Base-by-base conservation (phyloP, 2,329 filamentous ascomycete genomes). In the Hypoxylon sp. region DNA sequence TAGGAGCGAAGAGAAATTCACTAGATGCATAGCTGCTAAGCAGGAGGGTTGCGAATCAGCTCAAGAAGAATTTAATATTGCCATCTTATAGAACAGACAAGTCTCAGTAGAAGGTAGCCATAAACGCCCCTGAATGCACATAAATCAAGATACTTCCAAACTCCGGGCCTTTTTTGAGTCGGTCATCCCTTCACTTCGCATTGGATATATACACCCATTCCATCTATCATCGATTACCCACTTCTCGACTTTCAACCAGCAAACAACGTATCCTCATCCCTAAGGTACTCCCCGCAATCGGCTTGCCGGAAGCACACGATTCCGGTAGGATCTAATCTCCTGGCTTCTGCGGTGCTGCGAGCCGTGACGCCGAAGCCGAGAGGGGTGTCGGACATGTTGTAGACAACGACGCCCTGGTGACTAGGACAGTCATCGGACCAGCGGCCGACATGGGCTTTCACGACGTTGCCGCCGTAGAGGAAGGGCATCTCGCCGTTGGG, bases 401-500 rank as follows among this genome's bases (percentile, higher is more conserved):
- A 89, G 20, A 99, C 91, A 48, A 99, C 88, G 11, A 97, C 90
- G 42, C 96, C 96, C 73, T 93, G 90, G 80, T 98, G 94, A 80
- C 97, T 93, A 0, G 95, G 94, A 73, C 91, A 94, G 82, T 98
- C 95, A 53, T 77, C 74, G 28, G 74, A 76, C 74, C 72, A 75
- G 18, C 75, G 72, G 22, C 75, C 75, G 4, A 82, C 79, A 77
- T 93, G 91, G 30, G 90, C 91, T 78, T 93, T 93, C 24, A 76
- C 73, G 54, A 77, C 66, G 79, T 98, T 94, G 61, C 93, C 92
- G 55, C 96, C 96, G 80, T 98, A 99, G 48, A 99, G 82, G 78
- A 97, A 98, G 0, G 96, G 95, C 93, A 97, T 97, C 75, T 96
- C 94, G 71, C 96, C 96, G 80, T 98, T 98, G 64, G 90, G 87